phyloP scores from a whole-genome alignment of 108 stramenopile species.

The Discostella pseudostelligera region DNA sequence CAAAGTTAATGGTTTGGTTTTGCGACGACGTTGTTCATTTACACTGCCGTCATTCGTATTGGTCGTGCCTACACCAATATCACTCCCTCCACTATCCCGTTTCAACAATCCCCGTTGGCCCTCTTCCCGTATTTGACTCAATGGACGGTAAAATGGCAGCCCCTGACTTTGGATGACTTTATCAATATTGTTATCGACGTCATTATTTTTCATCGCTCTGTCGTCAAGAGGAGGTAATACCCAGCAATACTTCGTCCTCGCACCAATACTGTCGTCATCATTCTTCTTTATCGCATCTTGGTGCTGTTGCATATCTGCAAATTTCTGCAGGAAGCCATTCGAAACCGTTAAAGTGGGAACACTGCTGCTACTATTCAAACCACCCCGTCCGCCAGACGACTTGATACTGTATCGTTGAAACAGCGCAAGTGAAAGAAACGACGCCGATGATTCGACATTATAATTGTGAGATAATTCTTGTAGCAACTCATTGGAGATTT shows the following conservation, averaged over 20 bases:
- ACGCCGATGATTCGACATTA: constrained; percentile 32
- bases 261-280: not conserved
- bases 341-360: constrained; percentile 24
- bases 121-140: constrained; percentile 25
- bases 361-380: not conserved
- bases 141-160: constrained; percentile 24
- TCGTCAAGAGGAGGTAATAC: not conserved
- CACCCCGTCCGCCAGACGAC: too few relatives aligned
- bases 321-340: constrained; percentile 10
- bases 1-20: constrained; percentile 26
- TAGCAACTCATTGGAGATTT: constrained; percentile 32
- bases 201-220: not conserved
- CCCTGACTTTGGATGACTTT: constrained; percentile 19
- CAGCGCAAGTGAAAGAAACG: constrained; percentile 33
- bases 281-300: not conserved
- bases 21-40: not conserved
- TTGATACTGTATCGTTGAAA: constrained; percentile 26
- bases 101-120: constrained; percentile 22
- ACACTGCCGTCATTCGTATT: not conserved
- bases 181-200: constrained; percentile 11
- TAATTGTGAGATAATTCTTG: constrained; percentile 38
- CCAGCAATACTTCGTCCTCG: constrained; percentile 31
- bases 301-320: constrained; percentile 20
- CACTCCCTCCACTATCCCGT: not conserved
- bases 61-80: not conserved